A percentile compares a stretch with the other conserved stretches of the same genome.
Evolutionary conservation across 1,284 basidiomycete species (phyloP).

Genomic region (Puccinia triticina): DNA sequence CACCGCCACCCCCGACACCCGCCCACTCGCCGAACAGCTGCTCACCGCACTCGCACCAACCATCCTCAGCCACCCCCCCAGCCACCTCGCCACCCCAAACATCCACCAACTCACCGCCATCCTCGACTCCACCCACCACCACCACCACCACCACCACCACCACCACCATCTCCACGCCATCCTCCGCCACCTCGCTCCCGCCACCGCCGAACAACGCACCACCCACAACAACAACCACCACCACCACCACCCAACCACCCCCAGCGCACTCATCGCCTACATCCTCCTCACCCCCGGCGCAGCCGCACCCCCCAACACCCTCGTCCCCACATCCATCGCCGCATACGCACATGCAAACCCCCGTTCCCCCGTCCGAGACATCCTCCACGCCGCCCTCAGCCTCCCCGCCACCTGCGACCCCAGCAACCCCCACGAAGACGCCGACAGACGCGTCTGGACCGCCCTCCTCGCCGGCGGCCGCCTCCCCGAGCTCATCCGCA

Average conservation of each 20-base stretch:
- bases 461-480: slow-evolving; percentile 37
- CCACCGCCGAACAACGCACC: not conserved
- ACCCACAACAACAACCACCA: not conserved
- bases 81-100: slow-evolving; percentile 22
- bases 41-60: too few species aligned
- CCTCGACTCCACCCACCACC: not conserved
- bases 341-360: slow-evolving; percentile 16
- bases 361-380: slow-evolving; percentile 23
- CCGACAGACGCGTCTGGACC: too few species aligned
- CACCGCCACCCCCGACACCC: too few species aligned
- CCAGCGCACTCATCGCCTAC: not conserved
- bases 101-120: too few species aligned
- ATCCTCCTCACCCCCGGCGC: slow-evolving; percentile 39
- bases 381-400: slow-evolving; percentile 22
- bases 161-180: slow-evolving; percentile 22
- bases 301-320: not conserved
- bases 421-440: too few species aligned
- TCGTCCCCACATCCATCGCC: slow-evolving; percentile 15
- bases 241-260: not conserved
- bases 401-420: too few species aligned
- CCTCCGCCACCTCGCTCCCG: slow-evolving; percentile 43
- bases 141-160: slow-evolving; percentile 16
- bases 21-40: too few species aligned
- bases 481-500: slow-evolving; percentile 34
- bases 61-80: not conserved